Base-by-base conservation (phyloP, 257 asterid genomes). In the Przewalskia tangutica region DNA sequence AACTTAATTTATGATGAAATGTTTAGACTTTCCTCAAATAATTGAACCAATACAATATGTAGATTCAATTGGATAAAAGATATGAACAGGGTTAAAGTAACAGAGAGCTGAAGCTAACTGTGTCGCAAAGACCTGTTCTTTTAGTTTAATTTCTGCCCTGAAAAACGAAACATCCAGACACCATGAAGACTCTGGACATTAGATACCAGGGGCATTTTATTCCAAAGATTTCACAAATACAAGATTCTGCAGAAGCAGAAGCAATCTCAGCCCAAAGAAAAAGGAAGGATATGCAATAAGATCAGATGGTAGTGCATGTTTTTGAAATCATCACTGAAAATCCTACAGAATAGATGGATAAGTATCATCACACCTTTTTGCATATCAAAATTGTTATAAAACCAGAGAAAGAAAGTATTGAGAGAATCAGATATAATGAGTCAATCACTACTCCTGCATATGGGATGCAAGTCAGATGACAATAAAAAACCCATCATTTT, bases 221-320 rank as follows among this genome's bases (percentile, higher is more conserved):
- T 27, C 32, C 32, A 27, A 27, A 27, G 1, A 27, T 27, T 27
- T 27, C 32, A n/a, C n/a, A n/a, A n/a, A n/a, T n/a, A n/a, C n/a
- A 5, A 34, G 54, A 23, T 0, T 4, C 50, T 0, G 55, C 8
- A n/a, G 40, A 32, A 23, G 89, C 95, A n/a, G n/a, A n/a, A n/a
- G n/a, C n/a, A n/a, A 92, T 87, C 98, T 92, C 98, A 93, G 95
- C 82, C n/a, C n/a, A n/a, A n/a, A n/a, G n/a, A n/a, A n/a, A n/a
- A n/a, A n/a, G n/a, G n/a, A n/a, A n/a, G 64, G 62, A 78, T 18
- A 51, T 42, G 75, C 85, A 82, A 86, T 23, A 87, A 88, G 95
- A 87, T 91, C 97, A 93, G 97, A 91, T 93, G 97, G 96, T 91
- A 89, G 93, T 90, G 97, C 93, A 91, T 93, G 94, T 77, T 83